These are phyloP conservation scores for Rhodotorula sp. DNA, from an alignment of 1,284 basidiomycete species.

Conservation along the genomic window DNA sequence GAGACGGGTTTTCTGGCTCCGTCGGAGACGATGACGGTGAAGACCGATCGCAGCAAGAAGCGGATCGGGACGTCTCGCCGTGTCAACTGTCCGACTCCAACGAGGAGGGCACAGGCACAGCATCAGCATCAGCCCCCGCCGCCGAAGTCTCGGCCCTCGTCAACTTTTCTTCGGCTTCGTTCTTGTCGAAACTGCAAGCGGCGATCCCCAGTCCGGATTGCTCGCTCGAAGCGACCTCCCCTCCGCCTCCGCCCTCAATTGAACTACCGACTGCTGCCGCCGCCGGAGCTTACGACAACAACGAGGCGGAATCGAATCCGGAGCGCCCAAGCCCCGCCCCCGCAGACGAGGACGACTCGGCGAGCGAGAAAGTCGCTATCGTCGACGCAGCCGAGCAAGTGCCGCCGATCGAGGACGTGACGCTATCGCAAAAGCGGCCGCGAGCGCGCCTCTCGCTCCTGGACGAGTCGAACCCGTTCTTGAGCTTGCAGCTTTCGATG, in stretches of 20 bases:
- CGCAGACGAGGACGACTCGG: background rate
- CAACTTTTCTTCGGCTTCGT: slow-evolving; percentile 11
- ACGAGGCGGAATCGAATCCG: background rate
- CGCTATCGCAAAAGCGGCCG: background rate
- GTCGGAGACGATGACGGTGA: background rate
- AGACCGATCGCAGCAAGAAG: background rate
- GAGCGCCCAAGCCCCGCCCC: no score
- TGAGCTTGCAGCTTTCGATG: background rate
- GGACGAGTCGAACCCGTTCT: slow-evolving; percentile 36
- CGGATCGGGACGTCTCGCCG: background rate
- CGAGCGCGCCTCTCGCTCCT: slow-evolving; percentile 14
- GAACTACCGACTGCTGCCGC: background rate
- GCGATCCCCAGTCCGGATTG: slow-evolving; percentile 28
- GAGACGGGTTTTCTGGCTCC: no score
- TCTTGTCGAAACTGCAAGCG: slow-evolving; percentile 28
- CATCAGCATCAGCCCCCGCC: background rate
- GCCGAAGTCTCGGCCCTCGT: slow-evolving; percentile 10
- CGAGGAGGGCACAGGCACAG: background rate
- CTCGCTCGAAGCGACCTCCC: slow-evolving; percentile 15
- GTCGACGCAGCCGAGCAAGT: no score
- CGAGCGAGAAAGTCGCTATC: background rate
- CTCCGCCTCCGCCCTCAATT: background rate
- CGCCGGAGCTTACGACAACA: no score
- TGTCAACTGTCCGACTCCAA: background rate
- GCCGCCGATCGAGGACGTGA: background rate